phyloP scores from a whole-genome alignment of 2,329 filamentous ascomycete genomes.

The Arthrocladium fulminans region DNA sequence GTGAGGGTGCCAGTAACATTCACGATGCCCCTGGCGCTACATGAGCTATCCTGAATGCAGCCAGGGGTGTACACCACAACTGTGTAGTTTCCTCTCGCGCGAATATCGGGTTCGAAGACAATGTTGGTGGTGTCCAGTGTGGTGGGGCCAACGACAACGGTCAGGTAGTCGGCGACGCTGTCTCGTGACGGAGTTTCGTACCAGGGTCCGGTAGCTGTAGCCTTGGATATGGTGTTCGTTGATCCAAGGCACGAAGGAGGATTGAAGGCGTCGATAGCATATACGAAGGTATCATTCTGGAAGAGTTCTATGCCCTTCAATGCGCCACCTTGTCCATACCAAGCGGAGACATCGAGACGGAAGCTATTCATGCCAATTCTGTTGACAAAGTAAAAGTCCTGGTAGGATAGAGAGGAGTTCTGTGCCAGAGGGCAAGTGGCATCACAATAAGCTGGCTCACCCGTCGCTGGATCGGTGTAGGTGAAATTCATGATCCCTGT shows the following conservation, averaged over 20 bases:
- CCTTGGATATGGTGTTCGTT: constrained; percentile 50
- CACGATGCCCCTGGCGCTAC: constrained; percentile 65
- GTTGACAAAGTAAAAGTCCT: constrained; percentile 91
- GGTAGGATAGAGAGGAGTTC: constrained; percentile 56
- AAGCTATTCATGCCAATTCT: constrained; percentile 79
- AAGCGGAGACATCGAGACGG: constrained; percentile 73
- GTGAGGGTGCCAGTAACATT: constrained; percentile 69
- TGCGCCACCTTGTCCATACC: constrained; percentile 78
- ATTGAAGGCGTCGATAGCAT: constrained; percentile 80
- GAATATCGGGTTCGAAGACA: constrained; percentile 73
- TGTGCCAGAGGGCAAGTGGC: constrained; percentile 74
- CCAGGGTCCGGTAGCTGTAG: constrained; percentile 69
- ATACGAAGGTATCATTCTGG: constrained; percentile 70
- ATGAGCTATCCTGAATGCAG: constrained; percentile 71
- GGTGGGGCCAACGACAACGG: constrained; percentile 53
- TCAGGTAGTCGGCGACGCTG: constrained; percentile 70
- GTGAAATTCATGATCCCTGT: constrained; percentile 95
- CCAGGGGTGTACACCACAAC: constrained; percentile 89
- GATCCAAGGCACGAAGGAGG: constrained; percentile 69
- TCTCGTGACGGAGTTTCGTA: constrained; percentile 51
- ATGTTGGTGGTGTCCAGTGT: constrained; percentile 52
- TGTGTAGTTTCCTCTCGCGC: constrained; percentile 82
- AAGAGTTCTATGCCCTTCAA: constrained; percentile 80
- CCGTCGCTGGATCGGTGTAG: constrained; percentile 67
- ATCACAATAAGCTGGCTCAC: constrained; percentile 63